Base-by-base conservation (phyloP, 768 basidiomycete species). In the Tricholoma matsutake region DNA sequence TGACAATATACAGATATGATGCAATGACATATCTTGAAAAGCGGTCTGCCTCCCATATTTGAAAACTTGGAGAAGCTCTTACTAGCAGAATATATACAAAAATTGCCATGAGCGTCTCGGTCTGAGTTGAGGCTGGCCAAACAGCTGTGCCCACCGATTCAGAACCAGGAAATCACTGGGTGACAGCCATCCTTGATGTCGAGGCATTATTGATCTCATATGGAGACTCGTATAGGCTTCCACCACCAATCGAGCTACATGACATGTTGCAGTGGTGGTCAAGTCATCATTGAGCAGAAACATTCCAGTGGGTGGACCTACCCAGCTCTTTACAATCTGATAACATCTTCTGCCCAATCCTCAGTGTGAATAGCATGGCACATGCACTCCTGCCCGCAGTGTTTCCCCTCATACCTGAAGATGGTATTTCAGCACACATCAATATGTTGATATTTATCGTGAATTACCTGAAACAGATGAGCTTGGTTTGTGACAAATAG, bases 131-230 rank as follows among this genome's bases (percentile, higher is more conserved):
- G 14, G 49, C 20, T 13, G 56, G 54, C 14, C n/a, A 43, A 9
- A 54, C 25, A 41, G 28, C 7, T 16, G 53, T 28, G 37, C 16
- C 49, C 14, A 51, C 25, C 1, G 49, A 51, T 51, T 20, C 32
- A 55, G n/a, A n/a, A n/a, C 54, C 54, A 18, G 56, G 39, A 9
- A 63, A 61, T 29, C 63, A 63, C 16, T 63, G 63, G 63, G 35
- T 55, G 1, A 56, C 29, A 2, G 59, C 58, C 34, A 52, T 63
- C 25, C 53, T 63, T 16, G 59, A 56, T 20, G 1, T 35, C 7
- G 43, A n/a, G 22, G 39, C 2, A 14, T 6, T 28, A 29, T 18
- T 43, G 29, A 47, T 60, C 18, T 9, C 32, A 3, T 63, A 63
- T 51, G 56, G 37, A 0, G 63, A 63, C 56, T 37, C 59, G 53